These are phyloP conservation scores for Heliosperma pusillum DNA, from an alignment of 148 eudicot genomes.

Conservation along the genomic window DNA sequence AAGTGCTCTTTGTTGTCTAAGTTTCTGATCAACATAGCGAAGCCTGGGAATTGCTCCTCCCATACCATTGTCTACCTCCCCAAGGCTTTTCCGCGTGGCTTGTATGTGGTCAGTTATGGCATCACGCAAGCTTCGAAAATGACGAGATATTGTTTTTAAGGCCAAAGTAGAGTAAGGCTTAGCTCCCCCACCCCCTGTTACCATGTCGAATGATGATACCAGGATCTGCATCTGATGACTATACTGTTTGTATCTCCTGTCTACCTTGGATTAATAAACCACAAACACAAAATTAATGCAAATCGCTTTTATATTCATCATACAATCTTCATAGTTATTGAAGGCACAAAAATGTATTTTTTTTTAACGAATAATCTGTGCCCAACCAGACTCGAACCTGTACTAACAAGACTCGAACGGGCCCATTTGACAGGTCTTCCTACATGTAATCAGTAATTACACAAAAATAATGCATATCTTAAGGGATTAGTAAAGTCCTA, in stretches of 20 bases:
- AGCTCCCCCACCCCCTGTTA: conserved; percentile 71
- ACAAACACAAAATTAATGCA: neutral
- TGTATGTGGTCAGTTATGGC: conserved; percentile 61
- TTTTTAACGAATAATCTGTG: no score
- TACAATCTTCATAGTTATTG: no score
- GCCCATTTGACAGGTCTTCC: no score
- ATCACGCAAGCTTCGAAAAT: conserved; percentile 75
- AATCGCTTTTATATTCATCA: no score
- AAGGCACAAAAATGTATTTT: no score
- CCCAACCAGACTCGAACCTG: no score
- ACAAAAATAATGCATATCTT: no score
- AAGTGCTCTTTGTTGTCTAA: conserved; percentile 75
- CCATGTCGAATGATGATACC: conserved; percentile 63
- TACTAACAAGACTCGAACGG: no score
- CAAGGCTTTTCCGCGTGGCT: conserved; percentile 50
- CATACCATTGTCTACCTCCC: conserved; percentile 61
- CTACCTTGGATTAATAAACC: conserved; percentile 49
- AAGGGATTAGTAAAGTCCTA: conserved; percentile 21
- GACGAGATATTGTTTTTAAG: conserved; percentile 77
- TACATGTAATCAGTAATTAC: no score
- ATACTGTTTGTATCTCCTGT: conserved; percentile 81
- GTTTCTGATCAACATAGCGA: conserved; percentile 78
- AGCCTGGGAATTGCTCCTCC: conserved; percentile 69
- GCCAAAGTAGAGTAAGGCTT: conserved; percentile 77
- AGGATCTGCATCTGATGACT: conserved; percentile 80